phyloP scores from a whole-genome alignment of 805 yeast genomes.

The Candida sonorensis region DNA sequence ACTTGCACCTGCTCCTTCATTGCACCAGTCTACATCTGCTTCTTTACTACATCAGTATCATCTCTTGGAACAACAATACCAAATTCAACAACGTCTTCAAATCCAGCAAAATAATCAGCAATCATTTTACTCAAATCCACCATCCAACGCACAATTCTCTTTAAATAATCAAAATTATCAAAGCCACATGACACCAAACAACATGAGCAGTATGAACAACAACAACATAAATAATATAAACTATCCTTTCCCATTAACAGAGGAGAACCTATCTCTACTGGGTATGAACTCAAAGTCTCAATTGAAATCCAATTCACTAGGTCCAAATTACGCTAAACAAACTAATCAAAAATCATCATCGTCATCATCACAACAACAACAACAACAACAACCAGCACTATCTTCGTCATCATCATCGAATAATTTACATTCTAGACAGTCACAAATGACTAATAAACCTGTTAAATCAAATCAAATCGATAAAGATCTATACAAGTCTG shows the following conservation, averaged over 20 bases:
- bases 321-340: not conserved
- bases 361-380: not conserved
- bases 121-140: too few relatives aligned
- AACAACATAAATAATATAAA: conserved; percentile 2
- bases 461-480: conserved; percentile 10
- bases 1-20: too few relatives aligned
- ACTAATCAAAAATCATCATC: not conserved
- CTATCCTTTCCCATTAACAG: conserved; percentile 26
- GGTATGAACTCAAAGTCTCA: conserved; percentile 2
- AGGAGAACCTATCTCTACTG: conserved; percentile 29
- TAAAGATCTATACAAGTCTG: conserved; percentile 81
- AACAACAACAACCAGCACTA: not conserved
- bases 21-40: too few relatives aligned
- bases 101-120: too few relatives aligned
- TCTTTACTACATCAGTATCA: too few relatives aligned
- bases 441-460: conserved; percentile 5
- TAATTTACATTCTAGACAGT: too few relatives aligned
- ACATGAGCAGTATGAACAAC: conserved; percentile 4
- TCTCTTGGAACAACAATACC: conserved; percentile 1
- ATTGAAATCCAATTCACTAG: too few relatives aligned
- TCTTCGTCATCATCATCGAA: too few relatives aligned
- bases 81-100: not conserved
- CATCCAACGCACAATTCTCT: too few relatives aligned
- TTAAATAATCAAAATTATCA: too few relatives aligned
- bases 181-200: not conserved